Conservation (phyloP, 2,329 filamentous ascomycete species). For the Fusarium mundagurra region DNA sequence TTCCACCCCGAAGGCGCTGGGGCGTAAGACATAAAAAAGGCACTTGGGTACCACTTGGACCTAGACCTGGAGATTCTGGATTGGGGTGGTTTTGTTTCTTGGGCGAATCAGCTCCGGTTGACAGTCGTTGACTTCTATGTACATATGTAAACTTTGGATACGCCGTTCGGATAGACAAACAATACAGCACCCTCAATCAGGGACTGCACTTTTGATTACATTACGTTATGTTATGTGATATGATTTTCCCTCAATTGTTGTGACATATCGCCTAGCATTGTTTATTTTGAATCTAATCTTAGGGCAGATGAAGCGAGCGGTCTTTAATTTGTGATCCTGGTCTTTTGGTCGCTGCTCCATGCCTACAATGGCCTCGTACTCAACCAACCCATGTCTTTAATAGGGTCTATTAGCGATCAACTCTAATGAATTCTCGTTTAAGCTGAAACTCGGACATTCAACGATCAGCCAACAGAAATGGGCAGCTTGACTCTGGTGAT, state of each 20-base stretch:
- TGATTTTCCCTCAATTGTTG: background rate
- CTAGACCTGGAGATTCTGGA: conserved; percentile 31
- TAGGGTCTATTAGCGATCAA: background rate
- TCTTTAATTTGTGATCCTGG: conserved; percentile 10
- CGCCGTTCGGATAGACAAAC: conserved; percentile 31
- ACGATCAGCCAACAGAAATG: background rate
- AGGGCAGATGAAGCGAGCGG: conserved; percentile 12
- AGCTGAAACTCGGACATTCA: conserved; percentile 14
- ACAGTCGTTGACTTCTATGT: conserved; percentile 36
- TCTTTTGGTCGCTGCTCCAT: background rate
- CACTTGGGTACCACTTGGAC: background rate
- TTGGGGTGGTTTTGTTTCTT: conserved; percentile 41
- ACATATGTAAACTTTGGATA: conserved; percentile 35
- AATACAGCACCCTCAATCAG: conserved; percentile 4
- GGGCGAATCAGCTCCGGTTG: conserved; percentile 33
- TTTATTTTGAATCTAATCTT: conserved; percentile 12
- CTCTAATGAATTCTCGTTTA: conserved; percentile 14
- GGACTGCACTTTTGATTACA: conserved; percentile 12
- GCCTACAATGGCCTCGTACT: background rate
- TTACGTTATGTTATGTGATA: background rate
- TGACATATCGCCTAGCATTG: conserved; percentile 16
- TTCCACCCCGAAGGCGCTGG: conserved; percentile 30
- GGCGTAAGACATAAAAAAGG: conserved; percentile 27
- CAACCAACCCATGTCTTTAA: background rate
- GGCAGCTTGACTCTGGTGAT: background rate